Conservation (phyloP, 2,329 filamentous ascomycete genomes). For the Penicillium decumbens region DNA sequence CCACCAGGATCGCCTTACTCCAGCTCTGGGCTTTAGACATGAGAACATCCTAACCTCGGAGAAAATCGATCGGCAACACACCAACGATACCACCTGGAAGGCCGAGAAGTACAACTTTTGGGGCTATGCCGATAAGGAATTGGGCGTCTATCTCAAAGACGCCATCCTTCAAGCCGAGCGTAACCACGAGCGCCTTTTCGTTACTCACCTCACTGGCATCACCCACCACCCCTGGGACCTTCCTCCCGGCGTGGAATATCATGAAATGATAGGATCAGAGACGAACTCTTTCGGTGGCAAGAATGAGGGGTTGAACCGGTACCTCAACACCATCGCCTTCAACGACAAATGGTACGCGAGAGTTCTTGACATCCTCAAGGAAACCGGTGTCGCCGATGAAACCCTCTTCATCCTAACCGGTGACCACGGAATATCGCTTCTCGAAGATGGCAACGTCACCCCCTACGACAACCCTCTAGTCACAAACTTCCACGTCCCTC, state of each 20-base stretch:
- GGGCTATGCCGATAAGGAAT: constrained; percentile 23
- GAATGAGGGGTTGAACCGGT: constrained; percentile 24
- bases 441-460: constrained; percentile 26
- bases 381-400: constrained; percentile 27
- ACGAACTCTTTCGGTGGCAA: constrained; percentile 7
- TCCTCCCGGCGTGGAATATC: constrained; percentile 20
- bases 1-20: constrained; percentile 25
- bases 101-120: constrained; percentile 21
- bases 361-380: constrained; percentile 25
- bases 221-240: constrained; percentile 27
- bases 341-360: constrained; percentile 27
- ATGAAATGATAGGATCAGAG: constrained; percentile 15
- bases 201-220: constrained; percentile 28
- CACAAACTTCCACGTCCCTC: constrained; percentile 26
- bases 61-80: constrained; percentile 16
- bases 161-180: constrained; percentile 25
- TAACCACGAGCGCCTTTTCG: constrained; percentile 26
- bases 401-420: constrained; percentile 29
- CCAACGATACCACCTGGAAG: constrained; percentile 17
- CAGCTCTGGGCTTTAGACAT: constrained; percentile 21
- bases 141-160: constrained; percentile 26
- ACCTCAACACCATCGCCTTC: constrained; percentile 28
- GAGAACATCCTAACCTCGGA: constrained; percentile 20
- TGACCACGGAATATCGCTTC: constrained; percentile 28
- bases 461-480: constrained; percentile 28